Evolutionary conservation across 148 eudicot genomes (phyloP), one percentile per base, ranked within the genome.

Genomic region (Diospyros lotus): DNA sequence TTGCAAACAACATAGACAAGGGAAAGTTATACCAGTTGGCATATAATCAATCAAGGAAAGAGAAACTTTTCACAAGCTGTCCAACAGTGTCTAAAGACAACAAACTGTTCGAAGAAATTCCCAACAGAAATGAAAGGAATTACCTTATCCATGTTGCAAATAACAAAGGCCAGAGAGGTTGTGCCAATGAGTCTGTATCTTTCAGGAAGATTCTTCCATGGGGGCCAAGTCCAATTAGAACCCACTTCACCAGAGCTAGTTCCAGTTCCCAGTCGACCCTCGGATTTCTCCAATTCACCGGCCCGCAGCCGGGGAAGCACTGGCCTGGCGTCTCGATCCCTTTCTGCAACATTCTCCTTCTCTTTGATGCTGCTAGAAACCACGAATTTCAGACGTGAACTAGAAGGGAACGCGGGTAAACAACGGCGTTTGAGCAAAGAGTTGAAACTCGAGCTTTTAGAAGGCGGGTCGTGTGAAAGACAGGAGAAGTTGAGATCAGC

Each of bases 91-190:
- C 51, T 53, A 17, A 71, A 44, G 39, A 42, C 5, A 5, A 71
- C 39, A 55, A 71, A 17, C n/a, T 17, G 51, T 43, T 8, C 58
- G 5, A 17, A 44, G 15, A 43, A 58, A 72, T 72, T 40, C 9
- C 51, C 9, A 44, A 72, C 2, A 43, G 65, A 43, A 40, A 3
- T 64, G 6, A 51, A 53, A 40, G n/a, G 7, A 46, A 5, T 68
- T 72, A 94, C 98, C 92, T 95, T 95, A 77, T 95, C 98, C 98
- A 95, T 95, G 84, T 95, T 95, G 84, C 98, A 95, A 62, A 95
- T 82, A 83, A 95, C 89, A 76, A 95, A 95, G 71, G 98, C 98
- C 74, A 95, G 82, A 1, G 98, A 90, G n/a, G 97, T 95, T 54
- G 96, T 90, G 1, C 93, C 98, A 63, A 95, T 87, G 41, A 95